These are phyloP conservation scores for Exidia glandulosa DNA, from an alignment of 768 basidiomycete genomes.

Conservation along the genomic window DNA sequence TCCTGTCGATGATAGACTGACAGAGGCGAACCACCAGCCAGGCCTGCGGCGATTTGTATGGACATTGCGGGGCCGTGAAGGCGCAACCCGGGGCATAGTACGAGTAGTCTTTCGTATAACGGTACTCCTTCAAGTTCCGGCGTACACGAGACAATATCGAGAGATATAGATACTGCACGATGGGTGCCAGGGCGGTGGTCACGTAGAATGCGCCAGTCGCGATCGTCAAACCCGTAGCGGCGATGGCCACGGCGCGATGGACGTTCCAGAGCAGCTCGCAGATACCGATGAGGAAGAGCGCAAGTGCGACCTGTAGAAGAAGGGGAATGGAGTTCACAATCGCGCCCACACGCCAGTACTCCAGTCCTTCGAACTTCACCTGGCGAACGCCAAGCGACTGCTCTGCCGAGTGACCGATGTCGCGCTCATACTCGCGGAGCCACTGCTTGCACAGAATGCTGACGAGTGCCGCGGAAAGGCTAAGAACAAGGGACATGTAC, in stretches of 20 bases:
- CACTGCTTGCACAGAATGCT: slow-evolving; percentile 20
- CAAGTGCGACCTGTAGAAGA: slow-evolving; percentile 10
- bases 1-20: neutral
- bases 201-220: neutral
- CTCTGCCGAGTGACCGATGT: slow-evolving; percentile 3
- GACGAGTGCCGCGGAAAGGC: slow-evolving; percentile 14
- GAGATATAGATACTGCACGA: neutral
- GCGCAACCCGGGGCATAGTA: neutral
- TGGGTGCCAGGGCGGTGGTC: neutral
- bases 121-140: too few relatives aligned
- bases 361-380: slow-evolving; percentile 11
- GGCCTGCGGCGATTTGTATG: neutral
- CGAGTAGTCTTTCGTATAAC: neutral
- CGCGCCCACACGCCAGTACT: slow-evolving; percentile 12
- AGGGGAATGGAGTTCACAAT: slow-evolving; percentile 13
- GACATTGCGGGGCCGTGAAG: neutral
- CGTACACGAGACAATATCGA: too few relatives aligned
- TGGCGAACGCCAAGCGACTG: slow-evolving; percentile 10
- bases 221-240: too few relatives aligned
- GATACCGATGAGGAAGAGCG: slow-evolving; percentile 12
- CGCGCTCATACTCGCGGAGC: slow-evolving; percentile 9
- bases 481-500: slow-evolving; percentile 15
- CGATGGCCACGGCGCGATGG: slow-evolving; percentile 4
- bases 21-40: neutral
- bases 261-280: slow-evolving; percentile 9